Conservation (phyloP, 1,284 basidiomycete genomes). For the Filobasidium uniguttulatum region DNA sequence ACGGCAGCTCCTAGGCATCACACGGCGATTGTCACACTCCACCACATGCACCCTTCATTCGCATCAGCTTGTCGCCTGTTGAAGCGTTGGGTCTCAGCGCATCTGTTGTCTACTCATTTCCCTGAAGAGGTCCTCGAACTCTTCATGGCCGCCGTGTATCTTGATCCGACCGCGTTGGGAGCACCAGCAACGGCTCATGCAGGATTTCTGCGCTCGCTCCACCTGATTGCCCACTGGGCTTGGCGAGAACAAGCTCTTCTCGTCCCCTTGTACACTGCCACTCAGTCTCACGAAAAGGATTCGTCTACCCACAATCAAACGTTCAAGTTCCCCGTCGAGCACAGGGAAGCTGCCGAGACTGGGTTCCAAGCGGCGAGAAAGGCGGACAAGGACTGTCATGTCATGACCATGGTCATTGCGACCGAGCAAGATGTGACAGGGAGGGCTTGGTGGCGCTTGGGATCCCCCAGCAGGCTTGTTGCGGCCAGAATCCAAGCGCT, state of each 20-base stretch:
- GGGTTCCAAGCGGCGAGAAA: constrained; percentile 35
- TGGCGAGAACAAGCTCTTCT: constrained; percentile 47
- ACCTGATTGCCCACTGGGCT: constrained; percentile 67
- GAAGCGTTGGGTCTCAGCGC: constrained; percentile 83
- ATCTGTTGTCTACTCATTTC: constrained; percentile 70
- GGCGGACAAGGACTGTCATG: constrained; percentile 35
- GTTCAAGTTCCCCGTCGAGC: constrained; percentile 42
- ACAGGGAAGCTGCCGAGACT: constrained; percentile 49
- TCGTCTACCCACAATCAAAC: constrained; percentile 32
- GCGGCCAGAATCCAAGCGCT: constrained; percentile 56
- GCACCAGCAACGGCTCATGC: constrained; percentile 41
- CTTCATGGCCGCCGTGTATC: constrained; percentile 52
- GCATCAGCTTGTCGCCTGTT: constrained; percentile 71
- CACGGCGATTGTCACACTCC: constrained; percentile 61
- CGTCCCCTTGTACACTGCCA: constrained; percentile 40
- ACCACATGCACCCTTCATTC: constrained; percentile 66
- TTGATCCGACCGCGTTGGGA: constrained; percentile 33
- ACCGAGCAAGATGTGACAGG: constrained; percentile 70
- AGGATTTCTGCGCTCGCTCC: constrained; percentile 67
- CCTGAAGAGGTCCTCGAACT: constrained; percentile 71
- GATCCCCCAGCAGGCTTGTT: constrained; percentile 51
- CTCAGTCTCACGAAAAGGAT: constrained; percentile 26
- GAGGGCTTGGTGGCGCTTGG: constrained; percentile 52
- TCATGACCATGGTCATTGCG: constrained; percentile 62
- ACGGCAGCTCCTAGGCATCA: constrained; percentile 72